Evolutionary conservation across 768 basidiomycete genomes (phyloP).

Genomic region (Mycena latifolia): DNA sequence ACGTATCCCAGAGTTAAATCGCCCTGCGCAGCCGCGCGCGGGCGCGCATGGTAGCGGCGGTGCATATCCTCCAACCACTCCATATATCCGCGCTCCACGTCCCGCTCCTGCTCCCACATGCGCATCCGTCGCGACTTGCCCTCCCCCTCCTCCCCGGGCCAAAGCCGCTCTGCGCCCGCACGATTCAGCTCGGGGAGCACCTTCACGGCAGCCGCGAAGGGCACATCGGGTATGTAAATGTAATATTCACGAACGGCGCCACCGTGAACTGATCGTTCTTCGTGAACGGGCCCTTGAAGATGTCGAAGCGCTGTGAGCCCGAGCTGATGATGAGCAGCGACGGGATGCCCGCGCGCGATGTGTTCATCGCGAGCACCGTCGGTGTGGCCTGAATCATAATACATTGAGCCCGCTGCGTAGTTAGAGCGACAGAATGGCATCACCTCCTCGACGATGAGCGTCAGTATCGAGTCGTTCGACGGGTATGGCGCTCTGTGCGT

Average conservation of each 20-base stretch:
- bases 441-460: slow-evolving; percentile 55
- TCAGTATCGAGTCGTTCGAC: slow-evolving; percentile 58
- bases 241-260: slow-evolving; percentile 65
- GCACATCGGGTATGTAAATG: slow-evolving; percentile 59
- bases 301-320: slow-evolving; percentile 59
- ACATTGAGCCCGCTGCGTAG: neutral
- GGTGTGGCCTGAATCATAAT: slow-evolving; percentile 47
- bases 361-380: slow-evolving; percentile 56
- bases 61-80: slow-evolving; percentile 59
- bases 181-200: slow-evolving; percentile 51
- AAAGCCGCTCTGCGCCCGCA: slow-evolving; percentile 30
- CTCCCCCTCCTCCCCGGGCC: slow-evolving; percentile 21
- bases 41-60: slow-evolving; percentile 31
- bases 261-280: slow-evolving; percentile 72
- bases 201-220: slow-evolving; percentile 51
- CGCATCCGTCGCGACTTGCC: slow-evolving; percentile 13
- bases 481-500: slow-evolving; percentile 55
- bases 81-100: slow-evolving; percentile 51
- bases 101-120: slow-evolving; percentile 44
- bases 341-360: slow-evolving; percentile 56
- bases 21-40: slow-evolving; percentile 33
- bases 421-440: neutral
- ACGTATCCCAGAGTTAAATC: slow-evolving; percentile 66
- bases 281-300: slow-evolving; percentile 66
- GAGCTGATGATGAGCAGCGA: slow-evolving; percentile 61